Evolutionary conservation across 805 yeast genomes (phyloP).

Genomic region (Metschnikowia kunwiensis): DNA sequence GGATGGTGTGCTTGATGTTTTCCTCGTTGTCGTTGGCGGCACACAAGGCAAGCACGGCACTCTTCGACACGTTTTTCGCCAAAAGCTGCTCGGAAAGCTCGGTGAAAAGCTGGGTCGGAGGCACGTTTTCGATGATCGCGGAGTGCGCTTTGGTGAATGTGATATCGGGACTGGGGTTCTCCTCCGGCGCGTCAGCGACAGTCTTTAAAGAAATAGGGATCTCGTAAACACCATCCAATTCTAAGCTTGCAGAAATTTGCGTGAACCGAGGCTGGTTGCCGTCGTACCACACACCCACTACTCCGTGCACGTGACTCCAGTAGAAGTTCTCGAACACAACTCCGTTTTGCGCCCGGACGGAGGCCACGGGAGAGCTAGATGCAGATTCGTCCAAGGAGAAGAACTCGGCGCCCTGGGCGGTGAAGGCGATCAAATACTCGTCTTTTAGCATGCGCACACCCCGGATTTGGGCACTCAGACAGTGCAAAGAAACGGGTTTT

Average conservation of each 20-base stretch:
- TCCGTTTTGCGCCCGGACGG: conserved; percentile 18
- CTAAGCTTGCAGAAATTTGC: conserved; percentile 15
- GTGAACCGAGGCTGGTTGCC: conserved; percentile 27
- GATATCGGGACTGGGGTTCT: conserved; percentile 11
- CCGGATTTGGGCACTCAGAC: conserved; percentile 6
- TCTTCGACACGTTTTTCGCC: conserved; percentile 12
- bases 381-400: conserved; percentile 19
- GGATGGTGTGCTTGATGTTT: conserved; percentile 30
- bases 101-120: conserved; percentile 22
- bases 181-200: conserved; percentile 17
- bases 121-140: conserved; percentile 22
- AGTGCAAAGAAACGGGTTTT: conserved; percentile 3
- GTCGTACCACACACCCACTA: conserved; percentile 41
- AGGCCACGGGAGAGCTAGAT: conserved; percentile 9
- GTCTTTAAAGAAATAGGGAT: conserved; percentile 27
- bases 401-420: conserved; percentile 31
- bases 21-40: conserved; percentile 28
- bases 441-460: conserved; percentile 8
- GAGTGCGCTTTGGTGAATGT: conserved; percentile 25
- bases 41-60: conserved; percentile 21
- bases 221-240: conserved; percentile 16
- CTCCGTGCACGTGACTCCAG: conserved; percentile 27
- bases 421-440: conserved; percentile 22
- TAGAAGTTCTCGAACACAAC: conserved; percentile 25
- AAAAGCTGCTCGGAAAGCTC: conserved; percentile 21